Evolutionary conservation across 768 basidiomycete species (phyloP), one percentile per base, ranked within the genome.

Genomic region (Guyanaporus albipodus): DNA sequence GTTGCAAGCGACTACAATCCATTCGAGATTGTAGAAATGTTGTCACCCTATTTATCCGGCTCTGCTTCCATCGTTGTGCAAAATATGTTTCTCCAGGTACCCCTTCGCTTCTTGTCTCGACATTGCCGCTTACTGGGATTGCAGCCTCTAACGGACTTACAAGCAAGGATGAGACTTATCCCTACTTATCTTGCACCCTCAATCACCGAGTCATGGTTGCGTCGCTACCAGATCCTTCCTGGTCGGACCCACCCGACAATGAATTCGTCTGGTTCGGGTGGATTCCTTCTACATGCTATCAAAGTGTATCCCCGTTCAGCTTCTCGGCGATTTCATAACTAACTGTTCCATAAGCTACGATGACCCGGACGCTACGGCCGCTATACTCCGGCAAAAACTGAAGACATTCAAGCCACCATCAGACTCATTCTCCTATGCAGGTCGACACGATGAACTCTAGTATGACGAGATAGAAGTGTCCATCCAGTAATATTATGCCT

Each of bases 171-270:
- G 56, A 80, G 89, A 38, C 68, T 75, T 21, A 60, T 76, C 32
- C 80, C 86, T 8, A 67, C 75, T 50, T 94, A 81, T 66, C 72
- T 98, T 10, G 83, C 81, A 26, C 85, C 91, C 8, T 82, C 76
- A 14, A 70, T 98, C 24, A 86, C 88, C 3, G 95, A 98, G 67
- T 74, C 80, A 10, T 97, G 89, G 86, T 66, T 91, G 33, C 80
- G 95, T 23, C 78, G 80, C 52, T 99, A 98, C 70, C 95, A 98
- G 71, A 85, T 93, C 14, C 74, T 99, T n/a, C 96, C 96, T 19
- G 95, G 96, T 19, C 78, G 96, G 28, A 95, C 91, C 32, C 96
- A 99, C 70, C 96, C 96, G 4, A 82, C 79, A 53, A 98, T 99
- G 96, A 84, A 75, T 46, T 88, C 83, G 48, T 85, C 89, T 18